Evolutionary conservation across 2,329 filamentous ascomycete genomes (phyloP).

Genomic region (Diaporthe aspalathi): DNA sequence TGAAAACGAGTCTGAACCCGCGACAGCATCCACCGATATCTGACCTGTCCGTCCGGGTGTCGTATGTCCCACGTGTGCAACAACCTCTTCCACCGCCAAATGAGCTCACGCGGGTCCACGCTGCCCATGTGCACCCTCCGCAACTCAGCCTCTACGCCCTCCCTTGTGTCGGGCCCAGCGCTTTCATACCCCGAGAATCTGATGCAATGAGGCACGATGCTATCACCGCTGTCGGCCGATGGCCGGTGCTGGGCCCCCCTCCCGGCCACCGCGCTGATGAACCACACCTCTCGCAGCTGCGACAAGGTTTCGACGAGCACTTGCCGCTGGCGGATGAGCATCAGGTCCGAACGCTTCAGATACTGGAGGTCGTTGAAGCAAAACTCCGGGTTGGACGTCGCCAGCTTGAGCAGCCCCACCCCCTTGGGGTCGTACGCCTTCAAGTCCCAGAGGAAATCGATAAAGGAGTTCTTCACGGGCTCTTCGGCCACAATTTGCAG

Average conservation of each 20-base stretch:
- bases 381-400: background rate
- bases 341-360: constrained; percentile 25
- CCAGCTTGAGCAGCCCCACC: constrained; percentile 31
- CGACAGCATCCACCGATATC: constrained; percentile 27
- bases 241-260: background rate
- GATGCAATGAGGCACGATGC: background rate
- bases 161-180: constrained; percentile 7
- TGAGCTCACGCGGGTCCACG: constrained; percentile 32
- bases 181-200: background rate
- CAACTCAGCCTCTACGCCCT: background rate
- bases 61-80: constrained; percentile 23
- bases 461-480: constrained; percentile 26
- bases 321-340: constrained; percentile 38
- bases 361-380: constrained; percentile 28
- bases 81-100: constrained; percentile 34
- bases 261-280: background rate
- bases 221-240: no score
- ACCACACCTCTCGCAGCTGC: constrained; percentile 37
- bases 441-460: constrained; percentile 39
- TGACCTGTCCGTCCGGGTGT: constrained; percentile 10
- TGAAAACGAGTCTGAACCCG: background rate
- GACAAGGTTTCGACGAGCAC: constrained; percentile 37
- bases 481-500: constrained; percentile 25
- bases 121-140: constrained; percentile 18
- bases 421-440: constrained; percentile 35